phyloP scores from a whole-genome alignment of 441 rosid genomes.

The Pelargonium citronellum region DNA sequence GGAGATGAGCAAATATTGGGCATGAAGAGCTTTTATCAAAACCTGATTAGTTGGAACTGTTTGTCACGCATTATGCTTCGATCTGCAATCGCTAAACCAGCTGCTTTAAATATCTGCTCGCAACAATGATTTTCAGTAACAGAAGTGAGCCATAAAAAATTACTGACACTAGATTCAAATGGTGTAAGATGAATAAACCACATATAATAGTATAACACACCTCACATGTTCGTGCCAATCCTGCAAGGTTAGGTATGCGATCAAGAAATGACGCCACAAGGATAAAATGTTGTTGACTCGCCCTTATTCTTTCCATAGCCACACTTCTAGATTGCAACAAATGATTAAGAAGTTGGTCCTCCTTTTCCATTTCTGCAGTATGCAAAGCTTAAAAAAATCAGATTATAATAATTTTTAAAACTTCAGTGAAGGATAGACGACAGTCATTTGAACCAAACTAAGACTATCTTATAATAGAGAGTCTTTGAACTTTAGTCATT shows the following conservation, averaged over 20 bases:
- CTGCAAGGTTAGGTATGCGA: slow-evolving; percentile 95
- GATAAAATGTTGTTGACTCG: slow-evolving; percentile 65
- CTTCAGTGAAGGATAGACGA: background rate
- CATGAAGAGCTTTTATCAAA: slow-evolving; percentile 12
- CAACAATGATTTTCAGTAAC: slow-evolving; percentile 20
- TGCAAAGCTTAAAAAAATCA: slow-evolving; percentile 14
- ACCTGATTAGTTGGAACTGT: slow-evolving; percentile 96
- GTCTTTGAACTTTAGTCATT: background rate
- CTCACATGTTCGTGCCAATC: slow-evolving; percentile 94
- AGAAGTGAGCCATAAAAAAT: slow-evolving; percentile 14
- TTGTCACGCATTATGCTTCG: slow-evolving; percentile 58
- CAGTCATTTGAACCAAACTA: background rate
- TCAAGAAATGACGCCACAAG: slow-evolving; percentile 87
- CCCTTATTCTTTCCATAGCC: slow-evolving; percentile 52
- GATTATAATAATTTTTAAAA: slow-evolving; percentile 6
- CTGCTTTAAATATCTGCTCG: slow-evolving; percentile 70
- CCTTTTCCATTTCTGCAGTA: slow-evolving; percentile 73
- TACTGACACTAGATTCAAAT: slow-evolving; percentile 3
- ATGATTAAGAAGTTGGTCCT: slow-evolving; percentile 67
- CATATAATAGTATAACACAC: slow-evolving; percentile 29
- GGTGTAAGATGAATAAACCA: slow-evolving; percentile 10
- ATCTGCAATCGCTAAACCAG: slow-evolving; percentile 70
- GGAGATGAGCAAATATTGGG: background rate
- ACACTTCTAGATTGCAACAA: slow-evolving; percentile 63
- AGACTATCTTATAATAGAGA: too few relatives aligned